Base-by-base conservation (phyloP, 192 early-diverging fungal genomes). In the Rhizoclosmatium globosum region DNA sequence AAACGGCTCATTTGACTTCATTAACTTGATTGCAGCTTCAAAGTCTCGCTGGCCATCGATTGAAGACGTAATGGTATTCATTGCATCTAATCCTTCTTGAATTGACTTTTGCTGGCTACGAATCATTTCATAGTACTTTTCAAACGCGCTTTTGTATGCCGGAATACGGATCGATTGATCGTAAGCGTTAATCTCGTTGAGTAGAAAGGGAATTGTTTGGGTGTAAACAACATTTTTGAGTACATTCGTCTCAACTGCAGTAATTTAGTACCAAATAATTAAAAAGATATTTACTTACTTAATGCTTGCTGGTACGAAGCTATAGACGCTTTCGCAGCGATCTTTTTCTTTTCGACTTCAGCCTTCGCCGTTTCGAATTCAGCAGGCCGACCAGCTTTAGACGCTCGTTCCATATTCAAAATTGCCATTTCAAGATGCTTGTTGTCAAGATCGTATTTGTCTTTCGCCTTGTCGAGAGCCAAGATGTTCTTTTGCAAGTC, bases 381-480 rank as follows among this genome's bases (percentile, higher is more conserved):
- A 6, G 76, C 78, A 50, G 73, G 65, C n/a, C 79, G 81, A 61
- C 78, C 71, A 38, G 81, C 73, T 64, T 78, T 74, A 21, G 71
- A 75, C n/a, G 75, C 71, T 9, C 68, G 62, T 38, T 84, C 85
- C 46, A 79, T 82, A 44, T 71, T 66, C 47, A 61, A 62, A n/a
- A 62, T 48, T 11, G 80, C 75, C 39, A 64, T 41, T n/a, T 83
- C 82, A 71, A 83, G 71, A 56, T 74, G 74, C 61, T 82, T 79
- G 17, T 61, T 82, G 31, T 83, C 79, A 23, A 73, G 69, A 23
- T 86, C 85, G 47, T 81, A 84, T 58, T 78, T 78, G 44, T 77
- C 72, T 17, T 79, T 76, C 9, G 45, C 53, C 58, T 83, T 83
- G 43, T 84, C 85, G 6, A 83, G 53, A 19, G 60, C 11, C 2